Conservation (phyloP, 2,329 filamentous ascomycete species). For the Ilyonectria sp. region DNA sequence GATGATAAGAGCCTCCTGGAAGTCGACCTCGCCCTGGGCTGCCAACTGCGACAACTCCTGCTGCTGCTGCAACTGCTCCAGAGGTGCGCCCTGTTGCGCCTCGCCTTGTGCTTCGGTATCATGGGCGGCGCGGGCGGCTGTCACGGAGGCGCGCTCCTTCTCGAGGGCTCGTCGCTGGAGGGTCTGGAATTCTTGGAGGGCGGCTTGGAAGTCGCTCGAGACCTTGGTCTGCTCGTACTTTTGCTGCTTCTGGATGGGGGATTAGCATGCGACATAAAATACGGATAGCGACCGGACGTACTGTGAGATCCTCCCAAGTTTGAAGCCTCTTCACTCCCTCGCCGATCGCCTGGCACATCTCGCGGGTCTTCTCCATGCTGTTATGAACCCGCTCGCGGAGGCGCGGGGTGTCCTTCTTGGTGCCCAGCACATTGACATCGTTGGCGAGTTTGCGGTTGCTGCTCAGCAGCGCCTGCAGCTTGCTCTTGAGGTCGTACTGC, state of each 20-base stretch:
- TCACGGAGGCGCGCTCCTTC: conserved; percentile 90
- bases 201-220: conserved; percentile 91
- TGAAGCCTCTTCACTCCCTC: conserved; percentile 95
- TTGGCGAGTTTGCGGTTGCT: conserved; percentile 89
- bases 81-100: conserved; percentile 55
- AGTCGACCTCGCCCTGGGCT: conserved; percentile 95
- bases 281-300: conserved; percentile 57
- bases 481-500: conserved; percentile 86
- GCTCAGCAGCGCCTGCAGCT: conserved; percentile 89
- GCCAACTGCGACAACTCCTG: conserved; percentile 80
- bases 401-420: conserved; percentile 90
- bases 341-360: conserved; percentile 90
- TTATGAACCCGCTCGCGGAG: conserved; percentile 92
- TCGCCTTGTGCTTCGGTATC: conserved; percentile 67
- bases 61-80: conserved; percentile 74
- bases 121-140: conserved; percentile 85
- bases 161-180: conserved; percentile 93
- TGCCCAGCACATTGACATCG: conserved; percentile 89
- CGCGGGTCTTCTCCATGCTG: conserved; percentile 87
- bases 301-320: conserved; percentile 86
- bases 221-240: conserved; percentile 97
- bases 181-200: conserved; percentile 90
- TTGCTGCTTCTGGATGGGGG: conserved; percentile 80
- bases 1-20: conserved; percentile 94
- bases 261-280: conserved; percentile 29